Base-by-base conservation (phyloP, 2,329 filamentous ascomycete species). In the Aspergillus hiratsukae region DNA sequence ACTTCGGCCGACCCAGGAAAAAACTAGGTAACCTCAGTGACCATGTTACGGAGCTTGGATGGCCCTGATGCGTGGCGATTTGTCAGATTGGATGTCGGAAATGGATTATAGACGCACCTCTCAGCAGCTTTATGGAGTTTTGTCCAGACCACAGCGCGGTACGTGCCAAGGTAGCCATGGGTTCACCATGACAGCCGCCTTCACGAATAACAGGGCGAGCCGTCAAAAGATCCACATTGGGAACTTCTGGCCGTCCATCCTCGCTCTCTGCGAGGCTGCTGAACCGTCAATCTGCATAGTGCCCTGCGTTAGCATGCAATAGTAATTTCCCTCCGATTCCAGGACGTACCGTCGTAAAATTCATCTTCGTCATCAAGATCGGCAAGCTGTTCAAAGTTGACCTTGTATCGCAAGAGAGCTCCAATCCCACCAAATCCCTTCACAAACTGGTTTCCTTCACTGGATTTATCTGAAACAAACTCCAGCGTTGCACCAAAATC, bases 381-480 rank as follows among this genome's bases (percentile, higher is more conserved):
- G 76, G 88, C 89, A 77, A 99, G 84, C 78, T 99, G 95, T 80
- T 99, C 95, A 80, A 99, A 99, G 83, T 99, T 99, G 83, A 99
- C 91, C 83, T 97, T 97, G 87, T 99, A 99, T 68, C 94, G 91
- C 73, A 99, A 86, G 71, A 99, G 88, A 63, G 93, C 93, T 66
- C 94, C 94, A 68, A 99, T 96, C 72, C 94, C 94, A 87, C 94
- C 94, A 72, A 99, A 99, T 62, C 94, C 94, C 82, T 97, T 97
- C 71, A 99, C 94, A 78, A 99, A 99, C 81, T 99, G 94, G 80
- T 99, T 99, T 74, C 94, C 94, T 80, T 99, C 94, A 59, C 90
- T 96, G 59, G 93, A 97, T 64, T 91, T 88, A 75, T 99, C 95
- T 50, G 94, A 97, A 63, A 99, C 94, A 67, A 99, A 99, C 76